phyloP scores from a whole-genome alignment of 2,329 filamentous ascomycete genomes.

The Thelonectria discophora region DNA sequence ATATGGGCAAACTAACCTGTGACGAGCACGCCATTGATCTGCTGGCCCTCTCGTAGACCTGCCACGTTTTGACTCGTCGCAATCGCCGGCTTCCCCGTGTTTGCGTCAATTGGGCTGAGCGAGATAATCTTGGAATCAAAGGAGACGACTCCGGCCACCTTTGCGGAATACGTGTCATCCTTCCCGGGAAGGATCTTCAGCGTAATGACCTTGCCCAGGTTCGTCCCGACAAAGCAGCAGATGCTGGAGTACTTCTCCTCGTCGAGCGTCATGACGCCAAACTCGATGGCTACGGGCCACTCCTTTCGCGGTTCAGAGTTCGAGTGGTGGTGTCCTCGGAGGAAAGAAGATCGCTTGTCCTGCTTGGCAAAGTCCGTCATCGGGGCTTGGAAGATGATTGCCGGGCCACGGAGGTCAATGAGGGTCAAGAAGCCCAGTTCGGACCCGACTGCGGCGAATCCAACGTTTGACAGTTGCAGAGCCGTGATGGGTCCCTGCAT shows the following conservation, averaged over 20 bases:
- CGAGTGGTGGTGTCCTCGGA: constrained; percentile 53
- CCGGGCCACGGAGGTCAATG: constrained; percentile 87
- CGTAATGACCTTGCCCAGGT: constrained; percentile 81
- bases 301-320: constrained; percentile 62
- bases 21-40: constrained; percentile 82
- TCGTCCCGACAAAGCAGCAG: constrained; percentile 89
- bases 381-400: constrained; percentile 79
- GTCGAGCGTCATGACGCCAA: constrained; percentile 91
- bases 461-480: constrained; percentile 87
- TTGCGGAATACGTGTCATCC: constrained; percentile 72
- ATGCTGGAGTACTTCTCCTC: constrained; percentile 97
- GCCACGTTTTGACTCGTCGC: constrained; percentile 80
- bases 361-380: constrained; percentile 77
- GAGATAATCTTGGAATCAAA: constrained; percentile 77
- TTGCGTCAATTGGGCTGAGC: constrained; percentile 81
- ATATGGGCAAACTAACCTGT: constrained; percentile 64
- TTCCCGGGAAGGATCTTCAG: constrained; percentile 87
- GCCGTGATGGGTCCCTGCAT: constrained; percentile 83
- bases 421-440: constrained; percentile 83
- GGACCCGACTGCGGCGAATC: constrained; percentile 88
- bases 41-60: constrained; percentile 76
- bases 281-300: constrained; percentile 85
- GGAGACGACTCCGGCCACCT: constrained; percentile 72
- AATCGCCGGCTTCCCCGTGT: constrained; percentile 77
- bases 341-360: constrained; percentile 80